Evolutionary conservation across 495 filamentous ascomycete species (phyloP), one percentile per base, ranked within the genome.

Genomic region (Neurospora sublineolata): DNA sequence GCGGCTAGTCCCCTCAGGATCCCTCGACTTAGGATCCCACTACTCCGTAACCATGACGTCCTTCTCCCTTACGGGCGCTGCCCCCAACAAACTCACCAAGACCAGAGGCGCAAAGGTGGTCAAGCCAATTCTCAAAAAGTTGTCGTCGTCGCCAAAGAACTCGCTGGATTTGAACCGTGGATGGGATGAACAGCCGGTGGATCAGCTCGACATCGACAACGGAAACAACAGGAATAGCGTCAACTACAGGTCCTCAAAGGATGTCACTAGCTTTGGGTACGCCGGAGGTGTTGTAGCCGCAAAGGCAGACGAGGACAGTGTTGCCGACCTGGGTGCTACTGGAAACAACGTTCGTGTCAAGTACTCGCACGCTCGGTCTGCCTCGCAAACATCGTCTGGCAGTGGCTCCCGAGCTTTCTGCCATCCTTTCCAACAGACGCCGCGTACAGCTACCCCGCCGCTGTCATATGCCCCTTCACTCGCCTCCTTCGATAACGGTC

Each of bases 391-490:
- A 23, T 86, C 84, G 27, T 84, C 81, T 60, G 85, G 83, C 41
- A 83, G 81, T 69, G 78, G 75, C 67, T 73, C 74, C 40, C 77
- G 76, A 6, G 81, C 77, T 14, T 88, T 88, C 73, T 80, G 86
- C 23, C 86, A 88, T 75, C 86, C 86, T 18, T 88, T 87, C 74
- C 84, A 86, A 71, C 86, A 88, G 74, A 86, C 82, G 0, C 86
- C 86, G 44, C 83, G 84, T n/a, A 86, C 84, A 7, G 84, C 85
- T 20, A 88, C 86, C 70, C 86, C 86, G 42, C 86, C 86, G 69
- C 52, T 82, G 71, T 86, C 85, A 37, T 87, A 87, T 75, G 83
- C 84, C 36, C 84, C 83, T 73, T 87, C 85, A 33, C 76, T 84
- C 12, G 82, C 82, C 1, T 84, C 83, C 10, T 80, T 86, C 70